A percentile compares a stretch with the other conserved stretches of the same genome.
Conservation (phyloP, 495 filamentous ascomycete genomes). For the Penicillium simplicissimum region DNA sequence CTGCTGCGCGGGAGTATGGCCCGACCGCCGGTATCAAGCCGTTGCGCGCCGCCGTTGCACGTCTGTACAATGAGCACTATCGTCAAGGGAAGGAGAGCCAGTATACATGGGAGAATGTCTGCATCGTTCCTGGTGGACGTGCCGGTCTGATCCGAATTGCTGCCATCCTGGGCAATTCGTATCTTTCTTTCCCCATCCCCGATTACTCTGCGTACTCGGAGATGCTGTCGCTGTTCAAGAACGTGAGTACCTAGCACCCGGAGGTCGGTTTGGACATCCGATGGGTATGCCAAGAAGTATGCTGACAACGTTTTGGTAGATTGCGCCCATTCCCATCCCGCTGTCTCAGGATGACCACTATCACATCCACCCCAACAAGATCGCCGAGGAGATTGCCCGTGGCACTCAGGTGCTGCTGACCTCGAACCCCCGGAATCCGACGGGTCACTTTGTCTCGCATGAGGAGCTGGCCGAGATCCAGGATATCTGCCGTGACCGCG, state of each 20-base stretch:
- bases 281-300: not conserved
- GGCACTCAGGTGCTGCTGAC: constrained; percentile 88
- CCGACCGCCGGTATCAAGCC: constrained; percentile 93
- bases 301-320: constrained; percentile 48
- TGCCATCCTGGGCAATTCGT: constrained; percentile 88
- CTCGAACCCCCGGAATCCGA: constrained; percentile 96
- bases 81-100: constrained; percentile 83
- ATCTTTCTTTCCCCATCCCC: constrained; percentile 83
- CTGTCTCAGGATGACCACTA: constrained; percentile 81
- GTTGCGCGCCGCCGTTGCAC: constrained; percentile 84
- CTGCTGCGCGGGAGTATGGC: constrained; percentile 82
- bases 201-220: constrained; percentile 88
- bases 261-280: not conserved
- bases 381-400: constrained; percentile 84
- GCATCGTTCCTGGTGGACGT: constrained; percentile 91
- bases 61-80: constrained; percentile 91
- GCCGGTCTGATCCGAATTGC: constrained; percentile 93
- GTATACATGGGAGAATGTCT: constrained; percentile 99
- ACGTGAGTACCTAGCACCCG: constrained; percentile 49
- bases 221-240: constrained; percentile 91
- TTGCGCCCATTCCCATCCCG: constrained; percentile 86
- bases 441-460: constrained; percentile 80
- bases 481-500: constrained; percentile 85
- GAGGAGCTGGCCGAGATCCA: constrained; percentile 85
- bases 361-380: constrained; percentile 89